Percentiles rank a stretch among this genome's conserved stretches.
These are phyloP conservation scores for Gautieria morchelliformis DNA, from an alignment of 768 basidiomycete genomes.

Conservation along the genomic window DNA sequence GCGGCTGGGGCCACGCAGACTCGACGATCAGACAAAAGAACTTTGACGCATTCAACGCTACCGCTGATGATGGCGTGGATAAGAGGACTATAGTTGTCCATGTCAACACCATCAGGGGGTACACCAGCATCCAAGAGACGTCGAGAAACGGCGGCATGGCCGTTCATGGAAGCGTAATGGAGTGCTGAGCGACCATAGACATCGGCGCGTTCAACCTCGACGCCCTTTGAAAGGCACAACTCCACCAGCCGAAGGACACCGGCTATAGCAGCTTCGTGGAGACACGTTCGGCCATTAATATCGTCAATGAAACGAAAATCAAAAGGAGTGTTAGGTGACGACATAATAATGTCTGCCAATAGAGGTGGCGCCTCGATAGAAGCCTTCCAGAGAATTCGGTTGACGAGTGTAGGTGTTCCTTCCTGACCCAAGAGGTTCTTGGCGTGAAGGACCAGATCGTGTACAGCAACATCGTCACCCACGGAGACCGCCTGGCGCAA, in stretches of 20 bases:
- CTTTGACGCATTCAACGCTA: conserved; percentile 69
- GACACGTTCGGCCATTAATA: conserved; percentile 89
- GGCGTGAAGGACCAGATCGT: conserved; percentile 63
- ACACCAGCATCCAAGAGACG: conserved; percentile 63
- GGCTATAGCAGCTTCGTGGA: conserved; percentile 88
- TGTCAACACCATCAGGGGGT: conserved; percentile 63
- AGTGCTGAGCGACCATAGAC: conserved; percentile 88
- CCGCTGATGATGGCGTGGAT: conserved; percentile 90
- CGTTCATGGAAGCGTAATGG: conserved; percentile 95
- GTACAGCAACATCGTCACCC: conserved; percentile 48
- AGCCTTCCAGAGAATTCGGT: conserved; percentile 92
- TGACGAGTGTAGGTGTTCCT: conserved; percentile 58
- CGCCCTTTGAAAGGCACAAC: conserved; percentile 66
- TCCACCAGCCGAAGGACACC: conserved; percentile 70
- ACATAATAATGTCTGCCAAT: conserved; percentile 66
- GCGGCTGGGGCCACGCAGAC: conserved; percentile 52
- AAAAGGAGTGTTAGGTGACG: conserved; percentile 57
- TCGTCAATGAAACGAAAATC: conserved; percentile 92
- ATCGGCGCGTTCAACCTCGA: conserved; percentile 67
- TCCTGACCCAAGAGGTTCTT: conserved; percentile 52
- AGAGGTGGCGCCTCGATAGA: conserved; percentile 69
- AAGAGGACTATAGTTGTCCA: conserved; percentile 91
- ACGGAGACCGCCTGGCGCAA: conserved; percentile 67
- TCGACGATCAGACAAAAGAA: conserved; percentile 66
- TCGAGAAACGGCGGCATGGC: conserved; percentile 66